A percentile compares a stretch with the other conserved stretches of the same genome.
Evolutionary conservation across 2,329 filamentous ascomycete species (phyloP).

Genomic region (Phyllachora maydis): DNA sequence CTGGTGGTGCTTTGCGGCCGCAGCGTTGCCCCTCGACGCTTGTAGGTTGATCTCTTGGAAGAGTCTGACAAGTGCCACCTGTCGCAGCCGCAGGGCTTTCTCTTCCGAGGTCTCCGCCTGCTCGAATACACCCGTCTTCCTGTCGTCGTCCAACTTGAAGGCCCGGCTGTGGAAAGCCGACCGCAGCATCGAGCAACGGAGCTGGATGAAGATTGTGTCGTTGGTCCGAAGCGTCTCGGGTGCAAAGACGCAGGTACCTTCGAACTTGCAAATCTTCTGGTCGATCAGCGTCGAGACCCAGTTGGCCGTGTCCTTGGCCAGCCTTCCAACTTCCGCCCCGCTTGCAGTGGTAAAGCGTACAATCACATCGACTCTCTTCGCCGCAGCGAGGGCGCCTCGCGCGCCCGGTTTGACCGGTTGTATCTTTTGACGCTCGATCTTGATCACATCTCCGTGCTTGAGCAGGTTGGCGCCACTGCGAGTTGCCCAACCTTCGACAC

Average conservation of each 20-base stretch:
- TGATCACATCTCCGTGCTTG: slow-evolving; percentile 63
- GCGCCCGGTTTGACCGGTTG: slow-evolving; percentile 27
- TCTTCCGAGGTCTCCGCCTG: slow-evolving; percentile 74
- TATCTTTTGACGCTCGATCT: slow-evolving; percentile 69
- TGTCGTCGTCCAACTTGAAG: slow-evolving; percentile 46
- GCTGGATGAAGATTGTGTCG: slow-evolving; percentile 82
- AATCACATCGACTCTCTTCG: slow-evolving; percentile 61
- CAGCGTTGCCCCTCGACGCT: slow-evolving; percentile 53
- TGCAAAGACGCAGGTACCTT: slow-evolving; percentile 74
- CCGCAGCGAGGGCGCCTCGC: slow-evolving; percentile 24
- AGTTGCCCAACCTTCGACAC: slow-evolving; percentile 81
- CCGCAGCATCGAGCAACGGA: slow-evolving; percentile 56
- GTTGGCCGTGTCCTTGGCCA: slow-evolving; percentile 69
- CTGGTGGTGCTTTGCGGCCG: slow-evolving; percentile 59
- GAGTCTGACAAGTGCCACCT: slow-evolving; percentile 72
- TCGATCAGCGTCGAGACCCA: slow-evolving; percentile 91
- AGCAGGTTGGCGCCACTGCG: slow-evolving; percentile 58
- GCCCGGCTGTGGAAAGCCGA: slow-evolving; percentile 49
- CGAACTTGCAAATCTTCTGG: slow-evolving; percentile 71
- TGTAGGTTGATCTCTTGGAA: slow-evolving; percentile 77
- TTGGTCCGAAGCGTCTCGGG: slow-evolving; percentile 73
- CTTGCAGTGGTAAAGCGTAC: slow-evolving; percentile 71
- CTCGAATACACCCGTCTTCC: slow-evolving; percentile 56
- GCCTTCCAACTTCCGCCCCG: slow-evolving; percentile 67
- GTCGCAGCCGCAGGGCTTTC: slow-evolving; percentile 60